Conservation (phyloP, 805 yeast species). For the Ogataea salicorniae region DNA sequence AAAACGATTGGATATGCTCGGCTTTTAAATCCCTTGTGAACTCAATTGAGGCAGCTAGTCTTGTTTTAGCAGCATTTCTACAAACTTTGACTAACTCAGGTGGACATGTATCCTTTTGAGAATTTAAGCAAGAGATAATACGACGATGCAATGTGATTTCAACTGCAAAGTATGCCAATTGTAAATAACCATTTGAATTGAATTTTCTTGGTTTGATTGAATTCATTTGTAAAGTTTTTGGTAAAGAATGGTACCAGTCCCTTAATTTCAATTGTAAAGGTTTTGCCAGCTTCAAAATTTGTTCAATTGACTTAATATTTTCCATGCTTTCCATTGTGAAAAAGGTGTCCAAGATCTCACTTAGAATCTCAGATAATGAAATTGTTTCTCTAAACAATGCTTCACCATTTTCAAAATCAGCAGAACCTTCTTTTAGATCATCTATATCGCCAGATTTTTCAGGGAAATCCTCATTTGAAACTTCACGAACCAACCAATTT, state of each 20-base stretch:
- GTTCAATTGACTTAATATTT: slow-evolving; percentile 53
- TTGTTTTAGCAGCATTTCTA: slow-evolving; percentile 77
- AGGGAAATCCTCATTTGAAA: slow-evolving; percentile 75
- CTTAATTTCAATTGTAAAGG: slow-evolving; percentile 69
- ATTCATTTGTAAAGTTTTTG: slow-evolving; percentile 58
- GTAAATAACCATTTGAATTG: slow-evolving; percentile 73
- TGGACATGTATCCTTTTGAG: slow-evolving; percentile 33
- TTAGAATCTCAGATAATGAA: slow-evolving; percentile 58
- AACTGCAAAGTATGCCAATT: slow-evolving; percentile 82
- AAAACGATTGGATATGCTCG: slow-evolving; percentile 82
- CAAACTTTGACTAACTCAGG: slow-evolving; percentile 60
- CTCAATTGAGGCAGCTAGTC: slow-evolving; percentile 77
- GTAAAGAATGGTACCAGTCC: slow-evolving; percentile 74
- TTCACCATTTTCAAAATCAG: slow-evolving; percentile 69
- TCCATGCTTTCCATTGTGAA: slow-evolving; percentile 66
- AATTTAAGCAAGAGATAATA: slow-evolving; percentile 53
- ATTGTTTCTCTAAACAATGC: slow-evolving; percentile 63
- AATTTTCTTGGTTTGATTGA: slow-evolving; percentile 54
- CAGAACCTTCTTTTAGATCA: slow-evolving; percentile 47
- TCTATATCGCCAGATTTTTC: slow-evolving; percentile 42
- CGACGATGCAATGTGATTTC: slow-evolving; percentile 83
- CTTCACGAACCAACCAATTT: slow-evolving; percentile 74
- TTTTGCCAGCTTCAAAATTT: slow-evolving; percentile 70
- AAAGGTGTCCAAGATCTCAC: slow-evolving; percentile 67
- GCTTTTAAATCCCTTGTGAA: slow-evolving; percentile 70